Percentiles rank a stretch among this genome's conserved stretches.
Evolutionary conservation across 2,329 filamentous ascomycete species (phyloP).

Genomic region (Penicillium sp.): DNA sequence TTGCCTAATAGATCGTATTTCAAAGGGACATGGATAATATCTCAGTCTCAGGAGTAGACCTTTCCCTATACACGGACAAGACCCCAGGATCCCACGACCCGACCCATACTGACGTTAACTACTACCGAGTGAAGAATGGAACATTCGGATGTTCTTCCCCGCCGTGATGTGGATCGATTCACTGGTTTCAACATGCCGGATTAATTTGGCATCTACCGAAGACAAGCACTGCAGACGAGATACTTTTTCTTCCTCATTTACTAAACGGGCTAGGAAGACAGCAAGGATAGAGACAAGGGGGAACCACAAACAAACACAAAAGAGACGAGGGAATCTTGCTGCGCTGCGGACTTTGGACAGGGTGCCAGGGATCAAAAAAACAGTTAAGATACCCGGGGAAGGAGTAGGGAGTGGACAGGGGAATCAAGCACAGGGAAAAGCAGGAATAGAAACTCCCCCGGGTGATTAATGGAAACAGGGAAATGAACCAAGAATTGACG

Average conservation of each 20-base stretch:
- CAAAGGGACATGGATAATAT: no score
- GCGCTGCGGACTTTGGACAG: slow-evolving; percentile 36
- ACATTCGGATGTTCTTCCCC: slow-evolving; percentile 93
- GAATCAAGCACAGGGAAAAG: slow-evolving; percentile 23
- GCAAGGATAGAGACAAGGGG: slow-evolving; percentile 20
- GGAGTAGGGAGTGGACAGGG: slow-evolving; percentile 21
- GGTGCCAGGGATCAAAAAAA: slow-evolving; percentile 26
- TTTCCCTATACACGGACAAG: no score
- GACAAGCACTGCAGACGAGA: slow-evolving; percentile 1
- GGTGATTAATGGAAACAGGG: slow-evolving; percentile 9
- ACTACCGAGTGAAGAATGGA: slow-evolving; percentile 80
- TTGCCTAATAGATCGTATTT: background rate
- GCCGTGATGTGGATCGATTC: slow-evolving; percentile 90
- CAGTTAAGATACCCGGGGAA: slow-evolving; percentile 12
- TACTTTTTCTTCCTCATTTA: slow-evolving; percentile 32
- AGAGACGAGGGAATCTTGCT: slow-evolving; percentile 41
- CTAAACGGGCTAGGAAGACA: slow-evolving; percentile 30
- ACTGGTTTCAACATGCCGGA: slow-evolving; percentile 89
- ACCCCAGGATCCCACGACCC: no score
- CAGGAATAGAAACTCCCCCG: slow-evolving; percentile 22
- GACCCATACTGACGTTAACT: no score
- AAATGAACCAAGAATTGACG: slow-evolving; percentile 13
- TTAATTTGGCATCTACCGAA: slow-evolving; percentile 32
- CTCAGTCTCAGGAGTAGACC: no score
- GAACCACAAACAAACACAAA: slow-evolving; percentile 23